These are phyloP conservation scores for Penicillium concentricum DNA, from an alignment of 2,329 filamentous ascomycete species.

Conservation along the genomic window DNA sequence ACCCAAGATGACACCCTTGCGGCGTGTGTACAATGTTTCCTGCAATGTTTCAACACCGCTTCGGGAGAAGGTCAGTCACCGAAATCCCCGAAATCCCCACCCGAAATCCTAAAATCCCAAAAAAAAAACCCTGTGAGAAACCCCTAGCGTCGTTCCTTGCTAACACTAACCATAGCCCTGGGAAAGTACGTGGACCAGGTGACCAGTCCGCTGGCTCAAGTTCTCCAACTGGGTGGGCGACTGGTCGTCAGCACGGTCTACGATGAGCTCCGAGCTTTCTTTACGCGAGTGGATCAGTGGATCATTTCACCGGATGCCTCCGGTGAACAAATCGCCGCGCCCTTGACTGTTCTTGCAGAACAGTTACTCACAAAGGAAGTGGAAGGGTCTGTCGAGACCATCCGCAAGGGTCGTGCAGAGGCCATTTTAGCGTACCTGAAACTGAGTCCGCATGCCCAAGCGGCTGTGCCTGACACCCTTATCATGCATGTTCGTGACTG, in stretches of 20 bases:
- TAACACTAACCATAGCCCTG: slow-evolving; percentile 32
- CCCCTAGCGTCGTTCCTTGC: slow-evolving; percentile 23
- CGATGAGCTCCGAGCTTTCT: slow-evolving; percentile 35
- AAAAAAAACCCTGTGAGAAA: neutral
- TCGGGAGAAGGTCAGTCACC: slow-evolving; percentile 27
- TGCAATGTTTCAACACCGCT: slow-evolving; percentile 37
- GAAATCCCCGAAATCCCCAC: neutral
- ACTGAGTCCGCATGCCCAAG: slow-evolving; percentile 16
- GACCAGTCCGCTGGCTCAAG: slow-evolving; percentile 30
- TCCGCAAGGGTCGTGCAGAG: slow-evolving; percentile 40
- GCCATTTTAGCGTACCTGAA: slow-evolving; percentile 34
- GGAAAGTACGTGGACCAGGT: slow-evolving; percentile 31
- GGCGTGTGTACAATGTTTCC: slow-evolving; percentile 39
- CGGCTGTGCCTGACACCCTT: slow-evolving; percentile 18
- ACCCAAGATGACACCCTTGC: slow-evolving; percentile 36
- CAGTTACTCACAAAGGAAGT: slow-evolving; percentile 34
- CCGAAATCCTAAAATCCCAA: neutral
- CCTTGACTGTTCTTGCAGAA: slow-evolving; percentile 28
- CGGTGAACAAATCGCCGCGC: slow-evolving; percentile 26
- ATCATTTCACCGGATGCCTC: slow-evolving; percentile 11
- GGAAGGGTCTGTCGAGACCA: slow-evolving; percentile 36
- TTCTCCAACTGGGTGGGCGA: slow-evolving; percentile 33
- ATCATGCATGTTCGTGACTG: slow-evolving; percentile 31
- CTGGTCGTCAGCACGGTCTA: slow-evolving; percentile 37
- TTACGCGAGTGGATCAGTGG: slow-evolving; percentile 30